Percentiles rank a stretch among this genome's conserved stretches.
Conservation (phyloP, 1,284 basidiomycete species). For the Schizophyllum commune region DNA sequence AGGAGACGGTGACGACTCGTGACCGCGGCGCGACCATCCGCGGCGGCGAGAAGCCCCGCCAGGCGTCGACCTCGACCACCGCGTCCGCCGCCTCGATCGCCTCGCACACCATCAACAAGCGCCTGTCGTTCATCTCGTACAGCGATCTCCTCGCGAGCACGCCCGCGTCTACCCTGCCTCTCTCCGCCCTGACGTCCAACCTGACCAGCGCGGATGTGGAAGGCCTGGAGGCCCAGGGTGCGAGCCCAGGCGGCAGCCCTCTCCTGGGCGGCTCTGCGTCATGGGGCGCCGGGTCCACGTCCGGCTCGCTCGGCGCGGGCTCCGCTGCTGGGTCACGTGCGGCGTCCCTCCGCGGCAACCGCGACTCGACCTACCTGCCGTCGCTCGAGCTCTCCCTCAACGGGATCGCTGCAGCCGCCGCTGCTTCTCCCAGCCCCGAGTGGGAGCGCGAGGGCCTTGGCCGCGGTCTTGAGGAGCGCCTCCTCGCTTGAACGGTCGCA, state of each 20-base stretch:
- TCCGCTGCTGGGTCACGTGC: background rate
- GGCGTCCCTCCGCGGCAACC: background rate
- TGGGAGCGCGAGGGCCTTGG: slow-evolving; percentile 81
- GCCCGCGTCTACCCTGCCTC: slow-evolving; percentile 61
- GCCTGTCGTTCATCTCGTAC: slow-evolving; percentile 81
- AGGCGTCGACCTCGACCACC: background rate
- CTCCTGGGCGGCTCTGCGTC: background rate
- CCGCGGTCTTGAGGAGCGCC: slow-evolving; percentile 69
- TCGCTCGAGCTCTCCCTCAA: background rate
- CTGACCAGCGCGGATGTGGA: slow-evolving; percentile 23
- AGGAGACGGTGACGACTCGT: background rate
- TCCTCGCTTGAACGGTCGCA: slow-evolving; percentile 19
- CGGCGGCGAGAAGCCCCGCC: background rate
- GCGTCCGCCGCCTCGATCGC: background rate
- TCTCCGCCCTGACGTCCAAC: slow-evolving; percentile 55
- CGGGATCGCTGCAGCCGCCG: background rate
- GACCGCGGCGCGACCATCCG: background rate
- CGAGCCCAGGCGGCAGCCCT: slow-evolving; percentile 9
- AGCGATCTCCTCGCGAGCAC: slow-evolving; percentile 74
- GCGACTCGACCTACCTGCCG: background rate
- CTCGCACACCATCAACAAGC: slow-evolving; percentile 31
- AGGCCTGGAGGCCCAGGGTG: background rate
- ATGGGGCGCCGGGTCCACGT: background rate
- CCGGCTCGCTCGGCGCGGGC: background rate
- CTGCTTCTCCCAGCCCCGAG: slow-evolving; percentile 28